phyloP scores from a whole-genome alignment of 2,329 filamentous ascomycete species.

The Talaromyces marneffei region DNA sequence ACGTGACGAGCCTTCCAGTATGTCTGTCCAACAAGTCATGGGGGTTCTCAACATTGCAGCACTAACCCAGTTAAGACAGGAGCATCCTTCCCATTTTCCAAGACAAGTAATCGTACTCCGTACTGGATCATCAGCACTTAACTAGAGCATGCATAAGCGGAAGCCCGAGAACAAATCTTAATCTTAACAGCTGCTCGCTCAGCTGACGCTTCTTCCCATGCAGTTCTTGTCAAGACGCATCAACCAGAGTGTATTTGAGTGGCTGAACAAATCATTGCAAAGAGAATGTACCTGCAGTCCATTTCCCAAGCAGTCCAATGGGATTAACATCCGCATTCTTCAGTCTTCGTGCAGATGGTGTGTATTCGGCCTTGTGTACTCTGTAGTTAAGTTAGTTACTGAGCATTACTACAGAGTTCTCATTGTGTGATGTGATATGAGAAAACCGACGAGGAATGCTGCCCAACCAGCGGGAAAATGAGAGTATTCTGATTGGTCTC shows the following conservation, averaged over 20 bases:
- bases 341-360: background rate
- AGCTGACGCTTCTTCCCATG: background rate
- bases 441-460: background rate
- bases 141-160: background rate
- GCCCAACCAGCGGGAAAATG: background rate
- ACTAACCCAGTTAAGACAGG: background rate
- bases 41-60: background rate
- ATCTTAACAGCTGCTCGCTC: background rate
- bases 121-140: background rate
- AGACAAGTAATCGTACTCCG: background rate
- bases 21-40: background rate
- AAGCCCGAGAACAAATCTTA: background rate
- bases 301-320: background rate
- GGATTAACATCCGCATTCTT: background rate
- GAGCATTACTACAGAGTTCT: too few species aligned
- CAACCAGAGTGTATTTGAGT: background rate
- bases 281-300: background rate
- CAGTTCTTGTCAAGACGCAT: background rate
- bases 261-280: background rate
- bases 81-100: background rate
- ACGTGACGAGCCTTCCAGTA: background rate
- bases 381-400: too few species aligned
- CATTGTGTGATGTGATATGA: background rate
- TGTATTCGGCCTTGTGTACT: background rate
- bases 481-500: background rate